Conservation (phyloP, 768 basidiomycete genomes). For the Tylopilus cervinicoccineus region DNA sequence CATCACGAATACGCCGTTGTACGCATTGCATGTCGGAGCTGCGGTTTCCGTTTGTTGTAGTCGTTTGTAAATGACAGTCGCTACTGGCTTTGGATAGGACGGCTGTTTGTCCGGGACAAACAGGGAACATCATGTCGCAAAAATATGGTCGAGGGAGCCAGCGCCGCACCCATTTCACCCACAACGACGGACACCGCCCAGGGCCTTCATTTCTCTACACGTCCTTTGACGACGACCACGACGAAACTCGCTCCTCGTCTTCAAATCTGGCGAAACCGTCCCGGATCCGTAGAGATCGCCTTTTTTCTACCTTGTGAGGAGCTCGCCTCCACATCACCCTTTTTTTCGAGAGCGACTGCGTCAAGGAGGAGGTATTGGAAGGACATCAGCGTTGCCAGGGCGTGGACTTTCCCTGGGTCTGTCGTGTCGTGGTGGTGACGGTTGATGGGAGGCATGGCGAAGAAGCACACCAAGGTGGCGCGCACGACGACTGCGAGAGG, state of each 20-base stretch:
- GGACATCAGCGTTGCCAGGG: neutral
- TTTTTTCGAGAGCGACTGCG: neutral
- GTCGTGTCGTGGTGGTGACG: slow-evolving; percentile 6
- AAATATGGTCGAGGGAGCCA: slow-evolving; percentile 26
- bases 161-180: slow-evolving; percentile 23
- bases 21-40: slow-evolving; percentile 3
- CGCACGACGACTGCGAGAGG: neutral
- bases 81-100: slow-evolving; percentile 8
- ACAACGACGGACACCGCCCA: slow-evolving; percentile 20
- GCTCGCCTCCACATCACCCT: neutral
- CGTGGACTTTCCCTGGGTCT: neutral
- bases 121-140: slow-evolving; percentile 35
- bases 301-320: slow-evolving; percentile 8
- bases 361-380: neutral
- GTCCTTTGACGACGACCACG: slow-evolving; percentile 2
- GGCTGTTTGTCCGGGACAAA: slow-evolving; percentile 31
- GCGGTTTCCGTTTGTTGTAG: slow-evolving; percentile 2
- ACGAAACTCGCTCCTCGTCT: slow-evolving; percentile 28
- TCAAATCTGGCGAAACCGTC: slow-evolving; percentile 63
- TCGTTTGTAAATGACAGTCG: neutral
- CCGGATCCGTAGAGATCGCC: slow-evolving; percentile 63
- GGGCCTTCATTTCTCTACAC: neutral
- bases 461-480: slow-evolving; percentile 17
- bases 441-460: slow-evolving; percentile 14
- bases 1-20: slow-evolving; percentile 10